Conservation (phyloP, 768 basidiomycete species). For the Sarcodon sp. region DNA sequence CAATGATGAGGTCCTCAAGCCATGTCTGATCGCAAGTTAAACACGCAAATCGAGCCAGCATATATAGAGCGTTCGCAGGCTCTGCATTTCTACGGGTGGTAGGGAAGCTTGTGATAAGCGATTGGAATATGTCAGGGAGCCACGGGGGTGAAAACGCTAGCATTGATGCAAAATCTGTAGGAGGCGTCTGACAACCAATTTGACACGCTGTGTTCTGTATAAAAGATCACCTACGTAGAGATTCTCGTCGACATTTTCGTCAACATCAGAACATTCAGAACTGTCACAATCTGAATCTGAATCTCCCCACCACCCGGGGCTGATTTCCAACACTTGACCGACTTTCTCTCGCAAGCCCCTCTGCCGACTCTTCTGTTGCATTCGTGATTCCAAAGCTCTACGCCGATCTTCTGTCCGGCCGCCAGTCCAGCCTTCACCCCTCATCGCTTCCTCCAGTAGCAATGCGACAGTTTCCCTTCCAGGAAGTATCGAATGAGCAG, state of each 20-base stretch:
- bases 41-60: slow-evolving; percentile 88
- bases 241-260: slow-evolving; percentile 29
- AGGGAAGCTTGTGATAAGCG: slow-evolving; percentile 65
- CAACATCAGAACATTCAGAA: slow-evolving; percentile 34
- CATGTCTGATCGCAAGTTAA: slow-evolving; percentile 82
- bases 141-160: slow-evolving; percentile 83
- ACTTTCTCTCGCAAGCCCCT: slow-evolving; percentile 47
- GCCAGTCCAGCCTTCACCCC: slow-evolving; percentile 71
- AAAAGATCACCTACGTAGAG: slow-evolving; percentile 27
- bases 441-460: slow-evolving; percentile 84
- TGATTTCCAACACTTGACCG: slow-evolving; percentile 40
- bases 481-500: slow-evolving; percentile 68
- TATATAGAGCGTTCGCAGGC: slow-evolving; percentile 85
- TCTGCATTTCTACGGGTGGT: slow-evolving; percentile 64
- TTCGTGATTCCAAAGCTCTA: slow-evolving; percentile 40
- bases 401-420: slow-evolving; percentile 64
- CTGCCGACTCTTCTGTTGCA: slow-evolving; percentile 38
- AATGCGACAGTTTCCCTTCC: slow-evolving; percentile 78
- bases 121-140: slow-evolving; percentile 67
- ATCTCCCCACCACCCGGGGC: slow-evolving; percentile 55
- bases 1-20: slow-evolving; percentile 87
- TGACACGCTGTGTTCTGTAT: not conserved
- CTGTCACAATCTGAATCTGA: slow-evolving; percentile 17
- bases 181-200: slow-evolving; percentile 40
- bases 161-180: slow-evolving; percentile 72